Percentiles rank a stretch among this genome's conserved stretches.
These are phyloP conservation scores for Cyberlindnera maclurae DNA, from an alignment of 805 yeast species.

Conservation along the genomic window DNA sequence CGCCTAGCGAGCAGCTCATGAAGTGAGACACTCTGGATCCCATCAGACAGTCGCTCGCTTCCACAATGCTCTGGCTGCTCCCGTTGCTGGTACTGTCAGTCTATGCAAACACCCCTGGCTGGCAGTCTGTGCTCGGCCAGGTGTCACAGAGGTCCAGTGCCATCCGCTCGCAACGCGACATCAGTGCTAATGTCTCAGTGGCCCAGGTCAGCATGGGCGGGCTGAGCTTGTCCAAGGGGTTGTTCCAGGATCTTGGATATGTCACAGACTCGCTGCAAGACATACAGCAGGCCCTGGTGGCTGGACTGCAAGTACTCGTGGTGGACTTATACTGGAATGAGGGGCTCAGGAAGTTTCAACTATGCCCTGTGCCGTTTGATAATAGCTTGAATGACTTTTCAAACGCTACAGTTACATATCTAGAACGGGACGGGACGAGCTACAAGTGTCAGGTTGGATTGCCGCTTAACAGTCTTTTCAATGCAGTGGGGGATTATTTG, in stretches of 20 bases:
- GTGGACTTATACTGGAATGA: slow-evolving; percentile 55
- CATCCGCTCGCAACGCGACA: slow-evolving; percentile 35
- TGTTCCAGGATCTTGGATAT: slow-evolving; percentile 29
- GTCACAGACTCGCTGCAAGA: slow-evolving; percentile 23
- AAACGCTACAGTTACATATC: slow-evolving; percentile 1
- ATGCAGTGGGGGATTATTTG: slow-evolving; percentile 29
- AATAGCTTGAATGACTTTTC: slow-evolving; percentile 13
- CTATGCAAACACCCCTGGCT: neutral
- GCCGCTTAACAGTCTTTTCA: slow-evolving; percentile 22
- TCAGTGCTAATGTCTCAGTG: slow-evolving; percentile 32
- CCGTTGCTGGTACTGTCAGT: neutral
- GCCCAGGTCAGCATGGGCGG: slow-evolving; percentile 36
- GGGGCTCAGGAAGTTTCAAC: slow-evolving; percentile 40
- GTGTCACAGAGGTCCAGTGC: slow-evolving; percentile 3
- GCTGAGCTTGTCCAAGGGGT: slow-evolving; percentile 26
- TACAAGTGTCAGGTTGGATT: slow-evolving; percentile 22
- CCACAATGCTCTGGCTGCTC: neutral
- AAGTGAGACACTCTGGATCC: no score
- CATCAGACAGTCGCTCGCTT: no score
- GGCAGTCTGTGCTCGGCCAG: neutral
- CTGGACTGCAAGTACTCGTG: slow-evolving; percentile 40
- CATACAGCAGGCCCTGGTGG: slow-evolving; percentile 28
- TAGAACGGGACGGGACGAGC: slow-evolving; percentile 8
- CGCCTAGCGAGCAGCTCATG: no score
- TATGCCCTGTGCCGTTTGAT: slow-evolving; percentile 43